Evolutionary conservation across 306 rosid genomes (phyloP).

Genomic region (Abrus pulchellus): DNA sequence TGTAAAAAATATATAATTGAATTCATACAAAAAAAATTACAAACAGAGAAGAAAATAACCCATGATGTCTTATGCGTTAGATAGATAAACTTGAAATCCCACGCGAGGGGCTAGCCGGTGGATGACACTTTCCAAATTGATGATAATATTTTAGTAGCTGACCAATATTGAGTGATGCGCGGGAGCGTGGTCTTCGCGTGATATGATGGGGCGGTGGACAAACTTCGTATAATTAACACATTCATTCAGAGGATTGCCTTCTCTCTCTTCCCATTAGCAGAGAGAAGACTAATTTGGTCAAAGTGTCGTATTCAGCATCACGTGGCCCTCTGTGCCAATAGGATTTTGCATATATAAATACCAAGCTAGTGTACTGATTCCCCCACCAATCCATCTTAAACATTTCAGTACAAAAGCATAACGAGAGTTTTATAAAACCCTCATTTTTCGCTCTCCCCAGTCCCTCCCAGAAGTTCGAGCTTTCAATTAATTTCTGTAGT

Average conservation of each 20-base stretch:
- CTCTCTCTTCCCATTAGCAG: constrained; percentile 14
- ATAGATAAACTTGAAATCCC: constrained; percentile 44
- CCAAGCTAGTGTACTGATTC: constrained; percentile 42
- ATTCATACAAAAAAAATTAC: not conserved
- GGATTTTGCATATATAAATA: constrained; percentile 49
- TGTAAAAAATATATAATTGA: not conserved
- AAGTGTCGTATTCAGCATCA: constrained; percentile 42
- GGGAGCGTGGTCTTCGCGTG: constrained; percentile 45
- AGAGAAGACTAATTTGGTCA: constrained; percentile 44
- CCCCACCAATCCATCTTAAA: constrained; percentile 45
- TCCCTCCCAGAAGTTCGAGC: not conserved
- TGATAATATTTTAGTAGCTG: constrained; percentile 18
- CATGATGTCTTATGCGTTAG: not conserved
- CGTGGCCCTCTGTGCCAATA: constrained; percentile 45
- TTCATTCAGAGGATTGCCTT: constrained; percentile 15
- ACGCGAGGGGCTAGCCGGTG: constrained; percentile 53
- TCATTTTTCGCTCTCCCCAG: constrained; percentile 25
- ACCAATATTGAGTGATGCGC: constrained; percentile 22
- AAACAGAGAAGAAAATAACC: not conserved
- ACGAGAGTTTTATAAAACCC: not conserved
- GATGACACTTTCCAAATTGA: constrained; percentile 38
- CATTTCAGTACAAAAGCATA: constrained; percentile 35
- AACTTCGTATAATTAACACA: constrained; percentile 56
- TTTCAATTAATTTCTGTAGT: not conserved
- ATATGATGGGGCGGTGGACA: constrained; percentile 60